Conservation (phyloP, 2,329 filamentous ascomycete genomes). For the Aureobasidium sp. region DNA sequence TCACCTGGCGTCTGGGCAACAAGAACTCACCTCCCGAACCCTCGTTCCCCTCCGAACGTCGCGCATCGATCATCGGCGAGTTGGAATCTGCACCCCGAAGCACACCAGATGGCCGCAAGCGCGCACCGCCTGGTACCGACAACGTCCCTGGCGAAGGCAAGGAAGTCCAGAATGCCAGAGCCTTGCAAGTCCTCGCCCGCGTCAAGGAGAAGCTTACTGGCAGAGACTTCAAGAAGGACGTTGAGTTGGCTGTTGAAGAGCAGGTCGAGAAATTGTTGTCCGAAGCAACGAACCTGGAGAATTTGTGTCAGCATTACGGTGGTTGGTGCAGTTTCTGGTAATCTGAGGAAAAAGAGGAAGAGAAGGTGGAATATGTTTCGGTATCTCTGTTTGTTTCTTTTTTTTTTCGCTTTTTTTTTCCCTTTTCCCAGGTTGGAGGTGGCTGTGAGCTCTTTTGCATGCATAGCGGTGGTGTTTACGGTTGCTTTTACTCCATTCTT, state of each 20-base stretch:
- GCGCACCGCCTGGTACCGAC: not conserved
- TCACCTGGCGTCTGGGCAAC: slow-evolving; percentile 81
- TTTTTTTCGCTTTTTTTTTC: not conserved
- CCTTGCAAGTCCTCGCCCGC: slow-evolving; percentile 79
- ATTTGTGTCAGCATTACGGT: slow-evolving; percentile 97
- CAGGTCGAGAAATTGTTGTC: slow-evolving; percentile 93
- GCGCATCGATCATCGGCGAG: slow-evolving; percentile 48
- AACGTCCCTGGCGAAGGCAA: slow-evolving; percentile 29
- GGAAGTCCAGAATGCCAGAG: slow-evolving; percentile 88
- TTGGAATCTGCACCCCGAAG: slow-evolving; percentile 1
- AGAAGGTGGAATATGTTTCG: not conserved
- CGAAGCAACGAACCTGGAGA: slow-evolving; percentile 94
- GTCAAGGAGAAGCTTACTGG: slow-evolving; percentile 96
- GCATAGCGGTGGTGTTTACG: slow-evolving; percentile 2
- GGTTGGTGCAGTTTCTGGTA: slow-evolving; percentile 99
- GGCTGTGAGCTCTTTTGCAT: slow-evolving; percentile 3
- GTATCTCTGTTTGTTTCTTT: too few species aligned
- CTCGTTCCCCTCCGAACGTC: slow-evolving; percentile 52
- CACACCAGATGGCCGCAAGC: slow-evolving; percentile 8
- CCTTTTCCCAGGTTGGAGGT: not conserved
- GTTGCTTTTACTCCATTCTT: not conserved
- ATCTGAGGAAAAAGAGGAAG: not conserved
- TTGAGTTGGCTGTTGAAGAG: slow-evolving; percentile 74
- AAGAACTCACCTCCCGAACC: slow-evolving; percentile 52
- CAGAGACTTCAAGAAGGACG: slow-evolving; percentile 75